phyloP scores from a whole-genome alignment of 208 protist genomes.

The Crithidia mellificae region DNA sequence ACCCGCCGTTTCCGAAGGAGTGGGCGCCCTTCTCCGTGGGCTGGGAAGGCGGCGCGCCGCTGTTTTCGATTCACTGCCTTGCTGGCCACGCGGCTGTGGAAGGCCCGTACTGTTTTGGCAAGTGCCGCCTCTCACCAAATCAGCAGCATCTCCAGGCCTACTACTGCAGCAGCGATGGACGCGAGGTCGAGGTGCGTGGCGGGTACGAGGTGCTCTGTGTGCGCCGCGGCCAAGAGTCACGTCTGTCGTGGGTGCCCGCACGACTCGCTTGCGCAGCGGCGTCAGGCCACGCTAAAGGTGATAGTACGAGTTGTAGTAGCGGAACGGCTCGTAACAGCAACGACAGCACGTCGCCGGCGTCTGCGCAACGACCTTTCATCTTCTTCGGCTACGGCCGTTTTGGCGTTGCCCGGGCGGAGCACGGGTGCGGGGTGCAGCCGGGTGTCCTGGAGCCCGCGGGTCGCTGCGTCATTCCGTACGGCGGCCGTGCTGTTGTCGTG shows the following conservation, averaged over 20 bases:
- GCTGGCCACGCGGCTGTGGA: not conserved
- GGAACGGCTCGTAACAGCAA: too few species aligned
- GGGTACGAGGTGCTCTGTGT: slow-evolving; percentile 57
- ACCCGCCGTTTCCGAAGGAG: slow-evolving; percentile 30
- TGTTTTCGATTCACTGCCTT: slow-evolving; percentile 47
- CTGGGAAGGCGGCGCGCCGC: slow-evolving; percentile 27
- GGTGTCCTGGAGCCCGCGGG: slow-evolving; percentile 50
- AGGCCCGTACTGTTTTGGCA: slow-evolving; percentile 39
- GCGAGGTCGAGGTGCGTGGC: slow-evolving; percentile 31
- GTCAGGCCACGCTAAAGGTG: too few species aligned
- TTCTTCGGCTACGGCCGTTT: slow-evolving; percentile 35
- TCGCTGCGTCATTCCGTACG: slow-evolving; percentile 62
- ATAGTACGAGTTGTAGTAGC: too few species aligned
- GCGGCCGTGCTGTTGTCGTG: slow-evolving; percentile 40
- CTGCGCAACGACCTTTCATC: slow-evolving; percentile 5
- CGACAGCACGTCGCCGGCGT: not conserved
- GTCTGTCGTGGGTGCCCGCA: slow-evolving; percentile 41
- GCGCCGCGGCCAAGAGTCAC: slow-evolving; percentile 11
- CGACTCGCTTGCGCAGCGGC: slow-evolving; percentile 19
- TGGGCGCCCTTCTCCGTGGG: slow-evolving; percentile 43
- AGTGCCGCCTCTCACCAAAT: slow-evolving; percentile 39
- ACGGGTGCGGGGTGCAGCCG: slow-evolving; percentile 39
- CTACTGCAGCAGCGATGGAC: slow-evolving; percentile 37
- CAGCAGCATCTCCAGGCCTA: slow-evolving; percentile 39
- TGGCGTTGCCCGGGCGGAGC: slow-evolving; percentile 41